Conservation (phyloP, 2,329 filamentous ascomycete genomes). For the Alternaria longipes region DNA sequence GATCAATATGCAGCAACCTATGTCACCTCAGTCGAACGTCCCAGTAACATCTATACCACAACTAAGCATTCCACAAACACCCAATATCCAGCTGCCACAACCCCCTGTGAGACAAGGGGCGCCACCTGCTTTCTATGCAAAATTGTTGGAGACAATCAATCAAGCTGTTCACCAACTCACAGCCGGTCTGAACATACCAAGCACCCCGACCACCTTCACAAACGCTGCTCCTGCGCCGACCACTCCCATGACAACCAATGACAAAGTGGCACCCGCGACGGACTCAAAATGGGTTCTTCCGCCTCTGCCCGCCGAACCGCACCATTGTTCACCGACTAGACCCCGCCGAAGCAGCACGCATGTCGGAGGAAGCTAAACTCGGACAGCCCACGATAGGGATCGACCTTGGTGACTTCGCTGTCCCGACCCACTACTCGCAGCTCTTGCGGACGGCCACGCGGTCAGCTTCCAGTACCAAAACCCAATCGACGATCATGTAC, state of each 20-base stretch:
- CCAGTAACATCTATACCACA: conserved; percentile 10
- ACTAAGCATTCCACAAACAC: conserved; percentile 8
- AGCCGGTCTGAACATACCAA: conserved; percentile 25
- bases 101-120: conserved; percentile 39
- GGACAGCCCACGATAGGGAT: too few relatives aligned
- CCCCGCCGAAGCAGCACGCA: conserved; percentile 20
- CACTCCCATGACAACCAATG: conserved; percentile 13
- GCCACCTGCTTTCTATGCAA: conserved; percentile 36
- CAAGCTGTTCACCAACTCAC: conserved; percentile 39
- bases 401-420: too few relatives aligned
- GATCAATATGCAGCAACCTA: neutral
- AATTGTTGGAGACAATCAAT: conserved; percentile 34
- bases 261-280: conserved; percentile 31
- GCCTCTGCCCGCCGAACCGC: conserved; percentile 22
- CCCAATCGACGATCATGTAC: too few relatives aligned
- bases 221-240: conserved; percentile 11
- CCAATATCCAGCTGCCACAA: conserved; percentile 38
- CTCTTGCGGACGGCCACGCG: too few relatives aligned
- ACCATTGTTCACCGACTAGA: neutral
- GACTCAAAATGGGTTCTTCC: conserved; percentile 42
- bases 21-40: conserved; percentile 4
- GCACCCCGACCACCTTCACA: conserved; percentile 12
- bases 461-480: too few relatives aligned
- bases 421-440: too few relatives aligned
- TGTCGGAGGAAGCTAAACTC: too few relatives aligned